Evolutionary conservation across 768 basidiomycete genomes (phyloP).

Genomic region (Boletus edulis): DNA sequence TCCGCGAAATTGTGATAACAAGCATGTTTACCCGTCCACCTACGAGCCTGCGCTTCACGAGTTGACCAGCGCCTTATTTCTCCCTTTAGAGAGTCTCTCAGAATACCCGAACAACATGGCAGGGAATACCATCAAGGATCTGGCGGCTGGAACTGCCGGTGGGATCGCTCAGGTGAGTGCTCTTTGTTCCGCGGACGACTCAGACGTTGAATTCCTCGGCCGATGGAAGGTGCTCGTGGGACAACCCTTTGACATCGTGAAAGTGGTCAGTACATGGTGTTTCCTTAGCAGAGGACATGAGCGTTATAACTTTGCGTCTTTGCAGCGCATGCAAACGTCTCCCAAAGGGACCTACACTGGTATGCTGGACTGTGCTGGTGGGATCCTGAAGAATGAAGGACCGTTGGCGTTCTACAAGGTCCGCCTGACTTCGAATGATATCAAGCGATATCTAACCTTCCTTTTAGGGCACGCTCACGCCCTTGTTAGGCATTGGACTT

Average conservation of each 20-base stretch:
- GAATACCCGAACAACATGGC: constrained; percentile 24
- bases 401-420: constrained; percentile 96
- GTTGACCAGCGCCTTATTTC: neutral
- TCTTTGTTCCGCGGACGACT: neutral
- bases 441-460: neutral
- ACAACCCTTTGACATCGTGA: constrained; percentile 96
- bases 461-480: constrained; percentile 81
- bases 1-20: constrained; percentile 22
- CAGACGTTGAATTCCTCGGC: constrained; percentile 7
- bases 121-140: constrained; percentile 74
- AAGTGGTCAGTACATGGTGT: constrained; percentile 66
- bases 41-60: neutral
- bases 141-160: constrained; percentile 88
- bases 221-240: constrained; percentile 73
- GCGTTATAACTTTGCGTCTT: constrained; percentile 12
- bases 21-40: constrained; percentile 4
- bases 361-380: constrained; percentile 88
- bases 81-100: neutral
- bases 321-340: constrained; percentile 91
- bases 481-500: constrained; percentile 86
- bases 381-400: constrained; percentile 87
- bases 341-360: constrained; percentile 85
- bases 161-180: constrained; percentile 76
- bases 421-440: constrained; percentile 1
- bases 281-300: neutral